Evolutionary conservation across 257 asterid genomes (phyloP), one percentile per base, ranked within the genome.

Genomic region (Nicotiana tomentosiformis): DNA sequence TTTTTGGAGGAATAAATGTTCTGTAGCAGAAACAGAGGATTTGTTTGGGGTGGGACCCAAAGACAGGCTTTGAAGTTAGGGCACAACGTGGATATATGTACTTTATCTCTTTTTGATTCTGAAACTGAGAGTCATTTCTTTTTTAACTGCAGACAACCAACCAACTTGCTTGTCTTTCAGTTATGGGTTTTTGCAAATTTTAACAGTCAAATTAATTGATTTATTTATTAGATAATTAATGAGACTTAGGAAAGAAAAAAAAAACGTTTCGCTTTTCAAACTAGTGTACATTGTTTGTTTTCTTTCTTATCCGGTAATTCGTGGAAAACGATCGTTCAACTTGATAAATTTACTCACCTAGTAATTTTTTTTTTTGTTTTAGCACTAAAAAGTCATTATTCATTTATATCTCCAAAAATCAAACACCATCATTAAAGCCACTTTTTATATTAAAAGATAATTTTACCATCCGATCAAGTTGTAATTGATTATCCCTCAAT

Each of bases 101-200:
- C 64, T 74, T 37, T 74, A 77, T 70, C 57, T 23, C 37, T n/a
- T 66, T 55, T 33, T 43, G 51, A 55, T 67, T 37, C 43, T 30
- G 15, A 72, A 46, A 46, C 39, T 72, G n/a, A 43, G 35, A 46
- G 5, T 72, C 20, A 61, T 82, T 35, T 33, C n/a, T 20, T 82
- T 57, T 78, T 62, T 70, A 78, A 78, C 86, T 53, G 79, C 58
- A 82, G 84, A 64, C 86, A 78, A 62, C 66, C 78, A 81, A 81
- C 61, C 39, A 68, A 23, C 83, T 69, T 30, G 16, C 58, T 66
- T 43, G 30, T 61, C 29, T 84, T 72, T 20, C 29, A 2, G 39
- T 79, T 84, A 53, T 66, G 53, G 61, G 66, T 37, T 72, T 72
- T 72, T 14, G 79, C 23, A 14, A 72, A 72, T 72, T 58, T 10